Percentiles rank a stretch among this genome's conserved stretches.
Evolutionary conservation across 2,329 filamentous ascomycete genomes (phyloP).

Genomic region (Chaetomium olivaceum): DNA sequence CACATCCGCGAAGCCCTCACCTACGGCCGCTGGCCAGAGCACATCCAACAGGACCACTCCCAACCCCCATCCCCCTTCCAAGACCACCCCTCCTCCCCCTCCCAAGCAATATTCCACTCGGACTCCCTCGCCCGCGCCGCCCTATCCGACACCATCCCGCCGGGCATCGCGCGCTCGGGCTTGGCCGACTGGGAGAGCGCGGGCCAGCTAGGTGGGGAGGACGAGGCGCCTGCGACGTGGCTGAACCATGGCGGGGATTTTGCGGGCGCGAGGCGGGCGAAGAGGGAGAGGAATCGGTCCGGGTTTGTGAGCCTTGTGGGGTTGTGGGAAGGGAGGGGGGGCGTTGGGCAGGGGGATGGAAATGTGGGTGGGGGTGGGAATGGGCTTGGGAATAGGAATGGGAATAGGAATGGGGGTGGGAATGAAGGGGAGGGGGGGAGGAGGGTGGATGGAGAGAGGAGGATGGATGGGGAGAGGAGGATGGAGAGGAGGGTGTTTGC

Average conservation of each 20-base stretch:
- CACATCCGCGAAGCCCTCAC: slow-evolving; percentile 42
- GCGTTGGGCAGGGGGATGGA: background rate
- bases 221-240: background rate
- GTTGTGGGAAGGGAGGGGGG: background rate
- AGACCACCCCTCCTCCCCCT: background rate
- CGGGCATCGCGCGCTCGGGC: slow-evolving; percentile 41
- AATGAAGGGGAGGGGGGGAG: background rate
- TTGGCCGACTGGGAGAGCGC: slow-evolving; percentile 47
- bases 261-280: background rate
- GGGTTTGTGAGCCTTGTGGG: slow-evolving; percentile 16
- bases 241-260: background rate
- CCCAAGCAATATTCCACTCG: too few species aligned
- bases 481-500: background rate
- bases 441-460: too few species aligned
- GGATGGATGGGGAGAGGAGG: background rate
- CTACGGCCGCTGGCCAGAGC: slow-evolving; percentile 45
- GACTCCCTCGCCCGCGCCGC: slow-evolving; percentile 31
- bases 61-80: background rate
- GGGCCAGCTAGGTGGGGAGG: slow-evolving; percentile 18
- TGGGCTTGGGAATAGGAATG: too few species aligned
- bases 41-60: background rate
- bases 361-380: background rate
- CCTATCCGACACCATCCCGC: slow-evolving; percentile 44
- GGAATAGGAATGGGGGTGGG: background rate
- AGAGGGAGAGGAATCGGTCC: background rate